Conservation (phyloP, 2,329 filamentous ascomycete genomes). For the Sporothrix phasma region DNA sequence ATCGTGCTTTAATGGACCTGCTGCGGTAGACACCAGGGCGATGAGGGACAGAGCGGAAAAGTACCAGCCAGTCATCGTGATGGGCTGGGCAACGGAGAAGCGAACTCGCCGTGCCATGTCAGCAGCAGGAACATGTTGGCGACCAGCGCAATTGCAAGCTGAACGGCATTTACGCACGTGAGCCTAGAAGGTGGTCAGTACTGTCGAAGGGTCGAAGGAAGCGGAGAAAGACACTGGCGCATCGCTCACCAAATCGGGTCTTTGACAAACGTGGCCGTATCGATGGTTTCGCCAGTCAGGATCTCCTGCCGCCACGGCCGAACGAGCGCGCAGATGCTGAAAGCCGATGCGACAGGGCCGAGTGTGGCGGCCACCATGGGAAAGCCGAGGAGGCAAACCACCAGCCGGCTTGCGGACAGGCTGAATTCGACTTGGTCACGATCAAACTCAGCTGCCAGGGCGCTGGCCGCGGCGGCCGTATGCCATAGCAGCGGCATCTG, state of each 20-base stretch:
- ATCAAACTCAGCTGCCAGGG: neutral
- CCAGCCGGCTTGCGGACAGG: slow-evolving; percentile 40
- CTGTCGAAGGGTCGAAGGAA: neutral
- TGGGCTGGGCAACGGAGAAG: slow-evolving; percentile 71
- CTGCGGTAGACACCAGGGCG: slow-evolving; percentile 54
- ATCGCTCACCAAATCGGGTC: slow-evolving; percentile 61
- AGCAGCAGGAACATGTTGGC: slow-evolving; percentile 76
- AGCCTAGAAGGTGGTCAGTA: slow-evolving; percentile 32
- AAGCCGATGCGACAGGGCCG: slow-evolving; percentile 76
- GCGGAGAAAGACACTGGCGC: neutral
- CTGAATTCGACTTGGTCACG: neutral
- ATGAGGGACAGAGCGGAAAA: slow-evolving; percentile 55
- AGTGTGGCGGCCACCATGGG: slow-evolving; percentile 76
- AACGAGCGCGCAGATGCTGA: slow-evolving; percentile 79
- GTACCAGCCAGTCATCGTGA: slow-evolving; percentile 75
- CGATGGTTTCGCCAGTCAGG: slow-evolving; percentile 35
- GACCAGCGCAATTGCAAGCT: slow-evolving; percentile 62
- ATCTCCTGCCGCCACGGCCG: slow-evolving; percentile 62
- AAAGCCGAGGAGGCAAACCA: slow-evolving; percentile 57
- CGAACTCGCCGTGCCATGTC: slow-evolving; percentile 71
- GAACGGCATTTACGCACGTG: slow-evolving; percentile 64
- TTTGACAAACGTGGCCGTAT: slow-evolving; percentile 41
- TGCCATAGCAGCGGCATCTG: neutral
- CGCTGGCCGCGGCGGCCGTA: neutral
- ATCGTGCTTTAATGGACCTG: slow-evolving; percentile 40